Base-by-base conservation (phyloP, 176 grass and related monocot species). In the Elymus sibiricus region DNA sequence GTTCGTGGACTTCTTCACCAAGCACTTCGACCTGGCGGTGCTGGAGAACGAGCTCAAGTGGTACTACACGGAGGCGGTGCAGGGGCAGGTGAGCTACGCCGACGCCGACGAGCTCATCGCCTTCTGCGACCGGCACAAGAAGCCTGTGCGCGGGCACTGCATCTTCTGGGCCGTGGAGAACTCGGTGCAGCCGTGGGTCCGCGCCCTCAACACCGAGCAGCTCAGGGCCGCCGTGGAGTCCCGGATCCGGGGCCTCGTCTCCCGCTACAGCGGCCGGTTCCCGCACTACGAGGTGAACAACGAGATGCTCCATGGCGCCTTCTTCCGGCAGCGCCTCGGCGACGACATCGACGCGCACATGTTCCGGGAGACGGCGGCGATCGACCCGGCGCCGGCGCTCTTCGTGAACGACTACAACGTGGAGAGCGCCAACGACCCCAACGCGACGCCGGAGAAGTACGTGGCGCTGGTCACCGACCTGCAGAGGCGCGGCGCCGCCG, bases 361-460 rank as follows among this genome's bases (percentile, higher is more conserved):
- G 94, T 93, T 95, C 82, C 84, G 90, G 4, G 71, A 90, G 69
- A 90, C 94, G 5, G 76, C 70, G 35, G 27, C 5, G 7, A 81
- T 93, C 53, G 94, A 96, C 69, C 39, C 87, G 19, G 63, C 78
- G 4, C 81, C 94, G 1, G 55, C 70, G 25, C 91, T 96, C 6
- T 96, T 96, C 80, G 94, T 96, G 1, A 96, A 96, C 77, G 94
- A 95, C 84, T 95, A 95, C 91, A 82, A 96, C 79, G 94, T 96
- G 26, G 94, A 96, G 83, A 75, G 66, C 83, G 91, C 2, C 11
- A 83, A 83, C 70, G 94, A 93, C 79, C 84, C 82, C 0, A 86
- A 88, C 79, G 89, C 94, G 15, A 88, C 91, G 67, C 94, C 94
- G 31, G 94, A 93, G 70, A 86, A 79, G 91, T 96, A 96, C 84